A percentile compares a stretch with the other conserved stretches of the same genome.
These are phyloP conservation scores for Cornus suecica DNA, from an alignment of 148 eudicot species.

Conservation along the genomic window DNA sequence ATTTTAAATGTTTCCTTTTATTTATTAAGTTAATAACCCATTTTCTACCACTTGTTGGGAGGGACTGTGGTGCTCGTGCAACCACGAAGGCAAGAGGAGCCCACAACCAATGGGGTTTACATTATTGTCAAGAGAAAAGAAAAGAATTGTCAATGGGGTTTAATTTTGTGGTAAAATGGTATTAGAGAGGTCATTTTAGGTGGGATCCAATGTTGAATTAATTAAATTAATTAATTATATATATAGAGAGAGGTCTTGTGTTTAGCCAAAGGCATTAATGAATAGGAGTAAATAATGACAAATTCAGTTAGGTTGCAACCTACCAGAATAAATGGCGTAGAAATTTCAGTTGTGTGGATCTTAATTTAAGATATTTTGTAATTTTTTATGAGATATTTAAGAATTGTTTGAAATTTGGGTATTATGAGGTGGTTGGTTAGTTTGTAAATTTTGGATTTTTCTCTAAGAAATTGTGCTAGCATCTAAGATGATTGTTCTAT, in stretches of 20 bases:
- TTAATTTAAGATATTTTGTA: background rate
- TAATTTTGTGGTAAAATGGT: background rate
- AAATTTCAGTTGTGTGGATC: slow-evolving; percentile 10
- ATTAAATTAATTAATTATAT: slow-evolving; percentile 39
- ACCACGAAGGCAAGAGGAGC: slow-evolving; percentile 46
- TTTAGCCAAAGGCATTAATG: slow-evolving; percentile 68
- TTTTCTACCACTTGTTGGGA: slow-evolving; percentile 23
- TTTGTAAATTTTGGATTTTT: background rate
- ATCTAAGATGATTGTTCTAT: too few species aligned
- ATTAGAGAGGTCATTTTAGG: slow-evolving; percentile 12
- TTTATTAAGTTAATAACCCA: background rate
- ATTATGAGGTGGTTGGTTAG: slow-evolving; percentile 3
- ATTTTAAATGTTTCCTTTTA: background rate
- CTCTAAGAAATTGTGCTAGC: background rate
- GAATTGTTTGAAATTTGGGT: background rate
- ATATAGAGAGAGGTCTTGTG: slow-evolving; percentile 50
- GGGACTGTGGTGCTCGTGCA: slow-evolving; percentile 45
- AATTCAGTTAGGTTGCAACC: slow-evolving; percentile 74
- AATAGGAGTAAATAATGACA: slow-evolving; percentile 70
- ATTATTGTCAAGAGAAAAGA: background rate
- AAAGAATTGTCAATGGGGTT: background rate
- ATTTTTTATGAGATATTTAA: background rate
- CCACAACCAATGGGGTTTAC: background rate
- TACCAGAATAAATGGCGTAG: slow-evolving; percentile 56
- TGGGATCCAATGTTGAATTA: slow-evolving; percentile 48